Evolutionary conservation across 2,329 filamentous ascomycete genomes (phyloP).

Genomic region (Xylariaceae sp.): DNA sequence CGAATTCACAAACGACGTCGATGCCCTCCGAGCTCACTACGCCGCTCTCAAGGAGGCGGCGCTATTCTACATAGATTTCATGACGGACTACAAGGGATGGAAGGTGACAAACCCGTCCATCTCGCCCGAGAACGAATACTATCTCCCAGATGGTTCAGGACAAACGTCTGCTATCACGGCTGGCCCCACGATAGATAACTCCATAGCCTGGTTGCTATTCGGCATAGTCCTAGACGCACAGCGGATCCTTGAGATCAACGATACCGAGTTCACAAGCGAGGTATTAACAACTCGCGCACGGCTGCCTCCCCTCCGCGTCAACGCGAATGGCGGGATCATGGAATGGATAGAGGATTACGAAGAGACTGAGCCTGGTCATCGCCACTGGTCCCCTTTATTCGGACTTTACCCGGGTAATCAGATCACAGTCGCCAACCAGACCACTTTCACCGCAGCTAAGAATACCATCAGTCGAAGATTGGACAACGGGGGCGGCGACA

Average conservation of each 20-base stretch:
- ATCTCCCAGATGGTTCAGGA: neutral
- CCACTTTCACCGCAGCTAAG: neutral
- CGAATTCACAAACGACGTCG: slow-evolving; percentile 1
- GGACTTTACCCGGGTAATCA: slow-evolving; percentile 2
- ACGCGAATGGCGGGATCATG: slow-evolving; percentile 15
- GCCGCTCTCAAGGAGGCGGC: neutral
- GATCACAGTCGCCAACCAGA: neutral
- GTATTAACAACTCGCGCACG: neutral
- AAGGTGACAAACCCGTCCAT: slow-evolving; percentile 1
- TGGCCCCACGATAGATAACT: slow-evolving; percentile 1
- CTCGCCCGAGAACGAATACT: slow-evolving; percentile 5
- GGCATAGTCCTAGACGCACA: slow-evolving; percentile 1
- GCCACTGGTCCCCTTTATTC: slow-evolving; percentile 24
- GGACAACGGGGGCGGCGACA: neutral
- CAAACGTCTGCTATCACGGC: neutral
- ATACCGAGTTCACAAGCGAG: neutral
- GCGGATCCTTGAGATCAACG: neutral
- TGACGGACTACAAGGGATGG: slow-evolving; percentile 2
- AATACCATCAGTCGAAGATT: neutral
- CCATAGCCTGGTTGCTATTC: neutral
- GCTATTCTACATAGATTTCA: neutral
- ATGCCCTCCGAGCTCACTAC: neutral
- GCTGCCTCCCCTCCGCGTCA: neutral
- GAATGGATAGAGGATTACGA: slow-evolving; percentile 25
- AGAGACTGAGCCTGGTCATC: slow-evolving; percentile 20